Evolutionary conservation across 768 basidiomycete species (phyloP).

Genomic region (Lentinula lateritia): DNA sequence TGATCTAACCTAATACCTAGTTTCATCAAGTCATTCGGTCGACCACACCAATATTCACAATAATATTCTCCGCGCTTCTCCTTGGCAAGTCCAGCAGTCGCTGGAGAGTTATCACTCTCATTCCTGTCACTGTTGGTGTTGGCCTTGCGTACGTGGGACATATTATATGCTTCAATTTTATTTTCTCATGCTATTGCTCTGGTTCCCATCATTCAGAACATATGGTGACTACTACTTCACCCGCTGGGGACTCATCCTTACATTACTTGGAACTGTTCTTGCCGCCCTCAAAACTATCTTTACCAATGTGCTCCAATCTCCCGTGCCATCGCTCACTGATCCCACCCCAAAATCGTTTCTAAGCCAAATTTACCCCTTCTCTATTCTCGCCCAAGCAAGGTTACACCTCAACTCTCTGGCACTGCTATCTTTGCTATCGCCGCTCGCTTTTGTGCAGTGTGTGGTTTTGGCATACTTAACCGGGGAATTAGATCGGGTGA

Average conservation of each 20-base stretch:
- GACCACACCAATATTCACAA: conserved; percentile 88
- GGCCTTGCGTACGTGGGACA: conserved; percentile 69
- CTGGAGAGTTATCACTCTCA: conserved; percentile 62
- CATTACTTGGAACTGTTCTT: conserved; percentile 84
- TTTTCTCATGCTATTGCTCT: neutral
- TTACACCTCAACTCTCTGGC: conserved; percentile 70
- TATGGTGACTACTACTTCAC: conserved; percentile 97
- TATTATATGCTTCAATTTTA: neutral
- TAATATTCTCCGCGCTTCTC: conserved; percentile 67
- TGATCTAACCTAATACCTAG: conserved; percentile 29
- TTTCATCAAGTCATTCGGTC: conserved; percentile 98
- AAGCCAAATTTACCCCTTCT: conserved; percentile 15
- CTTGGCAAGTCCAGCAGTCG: conserved; percentile 55
- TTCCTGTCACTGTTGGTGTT: conserved; percentile 87
- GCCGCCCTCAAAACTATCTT: conserved; percentile 92
- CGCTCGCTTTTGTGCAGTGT: conserved; percentile 88
- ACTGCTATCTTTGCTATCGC: conserved; percentile 84
- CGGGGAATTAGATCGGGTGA: conserved; percentile 73
- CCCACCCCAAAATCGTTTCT: conserved; percentile 5
- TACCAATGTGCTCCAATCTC: conserved; percentile 75
- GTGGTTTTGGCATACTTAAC: conserved; percentile 67
- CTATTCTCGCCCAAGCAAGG: conserved; percentile 19
- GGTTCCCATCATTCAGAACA: conserved; percentile 45
- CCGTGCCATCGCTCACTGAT: conserved; percentile 17
- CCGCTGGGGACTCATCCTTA: conserved; percentile 75